Conservation (phyloP, 176 grass and related monocot genomes). For the Triticum dicoccoides region DNA sequence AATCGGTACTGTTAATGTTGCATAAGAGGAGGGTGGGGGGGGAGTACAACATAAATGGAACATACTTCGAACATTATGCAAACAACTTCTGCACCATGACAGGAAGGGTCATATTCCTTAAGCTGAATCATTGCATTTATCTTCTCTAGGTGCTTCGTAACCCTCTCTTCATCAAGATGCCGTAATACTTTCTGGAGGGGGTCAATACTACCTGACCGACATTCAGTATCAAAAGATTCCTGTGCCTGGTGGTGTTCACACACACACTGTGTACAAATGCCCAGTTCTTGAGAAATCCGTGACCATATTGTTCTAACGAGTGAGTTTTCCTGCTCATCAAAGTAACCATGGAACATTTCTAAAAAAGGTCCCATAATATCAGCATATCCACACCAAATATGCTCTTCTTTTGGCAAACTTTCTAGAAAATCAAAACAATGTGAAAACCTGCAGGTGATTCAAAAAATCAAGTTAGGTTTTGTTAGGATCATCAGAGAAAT, state of each 20-base stretch:
- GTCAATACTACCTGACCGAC: conserved; percentile 58
- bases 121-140: conserved; percentile 55
- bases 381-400: conserved; percentile 86
- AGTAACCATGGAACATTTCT: conserved; percentile 81
- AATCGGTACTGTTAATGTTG: not conserved
- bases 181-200: conserved; percentile 71
- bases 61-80: conserved; percentile 92
- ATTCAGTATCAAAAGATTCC: conserved; percentile 54
- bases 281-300: conserved; percentile 67
- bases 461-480: conserved; percentile 28
- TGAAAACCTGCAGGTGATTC: conserved; percentile 66
- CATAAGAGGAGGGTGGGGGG: not conserved
- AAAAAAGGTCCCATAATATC: conserved; percentile 81
- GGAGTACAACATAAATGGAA: conserved; percentile 4
- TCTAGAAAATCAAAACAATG: conserved; percentile 82
- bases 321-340: conserved; percentile 47
- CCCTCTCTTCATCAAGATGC: conserved; percentile 75
- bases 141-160: conserved; percentile 59
- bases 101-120: conserved; percentile 61
- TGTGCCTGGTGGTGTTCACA: conserved; percentile 86
- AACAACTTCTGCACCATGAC: conserved; percentile 59
- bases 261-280: conserved; percentile 79
- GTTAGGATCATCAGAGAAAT: not conserved
- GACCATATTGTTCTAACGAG: conserved; percentile 61
- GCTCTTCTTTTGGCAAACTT: conserved; percentile 45